Percentiles rank a stretch among this genome's conserved stretches.
Evolutionary conservation across 2,329 filamentous ascomycete genomes (phyloP).

Genomic region (Neoscytalidium dimidiatum): DNA sequence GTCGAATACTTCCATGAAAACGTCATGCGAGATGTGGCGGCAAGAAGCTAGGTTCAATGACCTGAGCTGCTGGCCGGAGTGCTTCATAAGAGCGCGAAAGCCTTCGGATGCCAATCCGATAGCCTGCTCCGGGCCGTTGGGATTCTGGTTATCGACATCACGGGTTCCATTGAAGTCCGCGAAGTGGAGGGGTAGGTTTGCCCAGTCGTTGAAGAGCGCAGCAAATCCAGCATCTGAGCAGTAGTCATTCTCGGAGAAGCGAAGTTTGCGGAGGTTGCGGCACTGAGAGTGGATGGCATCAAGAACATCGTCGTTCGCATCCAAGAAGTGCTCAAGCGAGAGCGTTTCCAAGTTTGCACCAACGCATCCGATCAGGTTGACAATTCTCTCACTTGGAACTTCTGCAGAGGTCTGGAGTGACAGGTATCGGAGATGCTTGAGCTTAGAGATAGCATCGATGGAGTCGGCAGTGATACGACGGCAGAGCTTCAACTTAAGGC

Average conservation of each 20-base stretch:
- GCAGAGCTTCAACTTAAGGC: slow-evolving; percentile 81
- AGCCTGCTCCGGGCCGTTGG: slow-evolving; percentile 59
- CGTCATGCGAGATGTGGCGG: slow-evolving; percentile 72
- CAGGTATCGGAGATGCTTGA: slow-evolving; percentile 71
- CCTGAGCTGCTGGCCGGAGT: slow-evolving; percentile 69
- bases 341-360: slow-evolving; percentile 73
- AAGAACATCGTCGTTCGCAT: slow-evolving; percentile 70
- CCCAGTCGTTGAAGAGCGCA: slow-evolving; percentile 73
- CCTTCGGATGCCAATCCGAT: slow-evolving; percentile 75
- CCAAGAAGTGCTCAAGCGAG: slow-evolving; percentile 69
- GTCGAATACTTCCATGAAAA: slow-evolving; percentile 75
- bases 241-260: slow-evolving; percentile 74
- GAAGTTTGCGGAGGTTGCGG: slow-evolving; percentile 69
- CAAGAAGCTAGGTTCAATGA: slow-evolving; percentile 80
- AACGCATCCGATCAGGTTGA: slow-evolving; percentile 61
- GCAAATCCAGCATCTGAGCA: slow-evolving; percentile 76
- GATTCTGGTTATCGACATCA: slow-evolving; percentile 70
- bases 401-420: slow-evolving; percentile 67
- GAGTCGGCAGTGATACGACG: slow-evolving; percentile 69
- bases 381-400: slow-evolving; percentile 60
- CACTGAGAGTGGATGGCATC: slow-evolving; percentile 71
- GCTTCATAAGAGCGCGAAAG: slow-evolving; percentile 79
- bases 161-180: slow-evolving; percentile 78
- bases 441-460: slow-evolving; percentile 62
- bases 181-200: slow-evolving; percentile 68